Percentiles rank a stretch among this genome's conserved stretches.
phyloP scores from a whole-genome alignment of 257 asterid species.

The Craterostigma plantagineum region DNA sequence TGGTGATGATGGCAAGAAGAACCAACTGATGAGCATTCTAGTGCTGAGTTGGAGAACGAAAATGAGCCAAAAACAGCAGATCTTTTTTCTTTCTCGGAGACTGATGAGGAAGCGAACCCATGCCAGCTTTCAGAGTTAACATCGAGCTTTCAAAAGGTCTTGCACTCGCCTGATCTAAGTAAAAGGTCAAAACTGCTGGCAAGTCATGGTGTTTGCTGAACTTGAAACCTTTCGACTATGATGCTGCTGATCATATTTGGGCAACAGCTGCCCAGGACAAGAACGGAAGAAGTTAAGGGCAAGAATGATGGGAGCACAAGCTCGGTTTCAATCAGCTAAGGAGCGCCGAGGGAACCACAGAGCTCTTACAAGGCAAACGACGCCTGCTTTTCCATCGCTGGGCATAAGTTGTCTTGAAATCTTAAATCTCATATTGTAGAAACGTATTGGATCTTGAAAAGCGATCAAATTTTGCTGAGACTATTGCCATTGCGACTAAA shows the following conservation, averaged over 20 bases:
- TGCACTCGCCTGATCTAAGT: slow-evolving; percentile 19
- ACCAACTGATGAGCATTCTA: slow-evolving; percentile 13
- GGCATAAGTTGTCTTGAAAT: too few relatives aligned
- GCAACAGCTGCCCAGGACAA: slow-evolving; percentile 10
- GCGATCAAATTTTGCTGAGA: too few relatives aligned
- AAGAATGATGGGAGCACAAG: slow-evolving; percentile 25
- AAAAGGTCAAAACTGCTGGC: slow-evolving; percentile 11
- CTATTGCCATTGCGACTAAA: too few relatives aligned
- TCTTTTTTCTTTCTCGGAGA: slow-evolving; percentile 14
- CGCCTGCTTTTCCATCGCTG: slow-evolving; percentile 82
- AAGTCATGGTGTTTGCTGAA: slow-evolving; percentile 16
- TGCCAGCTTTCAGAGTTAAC: slow-evolving; percentile 49
- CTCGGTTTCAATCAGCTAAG: slow-evolving; percentile 9
- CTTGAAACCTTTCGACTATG: slow-evolving; percentile 59
- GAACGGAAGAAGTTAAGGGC: slow-evolving; percentile 3
- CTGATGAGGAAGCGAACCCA: slow-evolving; percentile 37
- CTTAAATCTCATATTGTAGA: too few relatives aligned
- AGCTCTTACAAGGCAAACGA: slow-evolving; percentile 52
- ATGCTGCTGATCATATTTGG: slow-evolving; percentile 61
- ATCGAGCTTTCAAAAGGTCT: slow-evolving; percentile 63
- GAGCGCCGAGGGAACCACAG: slow-evolving; percentile 22
- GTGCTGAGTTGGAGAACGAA: slow-evolving; percentile 10
- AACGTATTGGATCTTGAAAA: too few relatives aligned
- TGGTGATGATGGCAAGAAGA: slow-evolving; percentile 33
- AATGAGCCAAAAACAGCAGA: slow-evolving; percentile 10